A percentile compares a stretch with the other conserved stretches of the same genome.
phyloP scores from a whole-genome alignment of 1,284 basidiomycete species.

The Trichosporon sp. region DNA sequence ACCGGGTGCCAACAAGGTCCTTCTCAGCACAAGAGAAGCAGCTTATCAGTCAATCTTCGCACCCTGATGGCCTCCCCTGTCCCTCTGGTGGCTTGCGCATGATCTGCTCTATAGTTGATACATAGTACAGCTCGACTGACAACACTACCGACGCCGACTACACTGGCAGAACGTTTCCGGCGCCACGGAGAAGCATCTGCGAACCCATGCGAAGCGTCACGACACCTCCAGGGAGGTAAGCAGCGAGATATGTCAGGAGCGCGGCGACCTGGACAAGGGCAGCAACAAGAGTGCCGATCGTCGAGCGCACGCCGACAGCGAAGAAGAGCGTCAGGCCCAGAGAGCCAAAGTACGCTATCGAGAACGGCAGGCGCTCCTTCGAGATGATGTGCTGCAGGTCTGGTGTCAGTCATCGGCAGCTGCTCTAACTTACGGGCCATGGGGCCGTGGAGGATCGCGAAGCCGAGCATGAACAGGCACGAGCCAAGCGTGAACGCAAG shows the following conservation, averaged over 20 bases:
- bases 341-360: constrained; percentile 72
- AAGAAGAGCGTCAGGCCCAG: constrained; percentile 82
- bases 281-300: constrained; percentile 73
- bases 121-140: not conserved
- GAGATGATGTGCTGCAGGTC: constrained; percentile 85
- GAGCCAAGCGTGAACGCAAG: constrained; percentile 66
- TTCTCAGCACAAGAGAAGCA: not conserved
- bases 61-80: not conserved
- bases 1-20: not conserved
- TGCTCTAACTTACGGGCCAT: constrained; percentile 40
- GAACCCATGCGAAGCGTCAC: constrained; percentile 74
- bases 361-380: constrained; percentile 81
- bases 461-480: constrained; percentile 37
- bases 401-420: constrained; percentile 10
- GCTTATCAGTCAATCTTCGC: not conserved
- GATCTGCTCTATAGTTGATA: not conserved
- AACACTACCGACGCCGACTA: constrained; percentile 34
- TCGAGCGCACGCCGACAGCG: constrained; percentile 72
- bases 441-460: constrained; percentile 57
- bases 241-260: constrained; percentile 76
- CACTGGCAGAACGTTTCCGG: constrained; percentile 70
- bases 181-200: constrained; percentile 73
- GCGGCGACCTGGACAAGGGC: constrained; percentile 76
- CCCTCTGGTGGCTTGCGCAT: not conserved
- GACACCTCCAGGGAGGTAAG: constrained; percentile 79